A percentile compares a stretch with the other conserved stretches of the same genome.
Conservation (phyloP, 306 rosid genomes). For the Begonia peltatifolia region DNA sequence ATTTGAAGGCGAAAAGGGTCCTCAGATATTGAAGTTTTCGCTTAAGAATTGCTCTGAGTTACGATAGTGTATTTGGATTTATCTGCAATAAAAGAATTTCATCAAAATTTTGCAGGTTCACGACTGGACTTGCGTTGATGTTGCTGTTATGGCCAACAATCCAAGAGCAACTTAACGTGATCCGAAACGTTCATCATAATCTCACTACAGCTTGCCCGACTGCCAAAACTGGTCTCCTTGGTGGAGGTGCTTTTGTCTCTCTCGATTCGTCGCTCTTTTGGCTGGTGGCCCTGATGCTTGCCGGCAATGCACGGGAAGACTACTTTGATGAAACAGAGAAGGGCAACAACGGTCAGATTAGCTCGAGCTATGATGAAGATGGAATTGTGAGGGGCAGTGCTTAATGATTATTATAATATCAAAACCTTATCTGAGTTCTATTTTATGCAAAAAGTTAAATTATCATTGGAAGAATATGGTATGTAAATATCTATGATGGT, state of each 20-base stretch:
- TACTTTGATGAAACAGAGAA: slow-evolving; percentile 36
- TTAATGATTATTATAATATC: slow-evolving; percentile 3
- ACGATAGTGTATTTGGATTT: no score
- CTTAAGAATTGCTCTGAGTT: no score
- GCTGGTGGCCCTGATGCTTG: slow-evolving; percentile 82
- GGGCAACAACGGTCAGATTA: slow-evolving; percentile 14
- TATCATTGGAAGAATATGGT: neutral
- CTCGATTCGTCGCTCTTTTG: slow-evolving; percentile 76
- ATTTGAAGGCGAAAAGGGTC: no score
- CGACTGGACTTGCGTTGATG: slow-evolving; percentile 53
- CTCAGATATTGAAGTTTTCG: no score
- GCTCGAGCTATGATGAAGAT: slow-evolving; percentile 17
- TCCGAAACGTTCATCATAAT: slow-evolving; percentile 18
- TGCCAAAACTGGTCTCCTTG: slow-evolving; percentile 74
- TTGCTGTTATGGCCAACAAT: slow-evolving; percentile 48
- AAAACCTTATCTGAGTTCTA: neutral
- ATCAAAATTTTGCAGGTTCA: slow-evolving; percentile 21
- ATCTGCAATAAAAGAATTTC: no score
- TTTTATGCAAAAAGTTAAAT: neutral
- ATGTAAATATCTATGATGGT: slow-evolving; percentile 9
- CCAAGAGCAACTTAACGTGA: slow-evolving; percentile 34
- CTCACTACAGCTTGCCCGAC: slow-evolving; percentile 30
- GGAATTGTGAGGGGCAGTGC: slow-evolving; percentile 7
- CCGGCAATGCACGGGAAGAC: slow-evolving; percentile 66
- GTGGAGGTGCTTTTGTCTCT: slow-evolving; percentile 84